A percentile compares a stretch with the other conserved stretches of the same genome.
Conservation (phyloP, 352 stramenopile genomes). For the Pythium sukuiense region DNA sequence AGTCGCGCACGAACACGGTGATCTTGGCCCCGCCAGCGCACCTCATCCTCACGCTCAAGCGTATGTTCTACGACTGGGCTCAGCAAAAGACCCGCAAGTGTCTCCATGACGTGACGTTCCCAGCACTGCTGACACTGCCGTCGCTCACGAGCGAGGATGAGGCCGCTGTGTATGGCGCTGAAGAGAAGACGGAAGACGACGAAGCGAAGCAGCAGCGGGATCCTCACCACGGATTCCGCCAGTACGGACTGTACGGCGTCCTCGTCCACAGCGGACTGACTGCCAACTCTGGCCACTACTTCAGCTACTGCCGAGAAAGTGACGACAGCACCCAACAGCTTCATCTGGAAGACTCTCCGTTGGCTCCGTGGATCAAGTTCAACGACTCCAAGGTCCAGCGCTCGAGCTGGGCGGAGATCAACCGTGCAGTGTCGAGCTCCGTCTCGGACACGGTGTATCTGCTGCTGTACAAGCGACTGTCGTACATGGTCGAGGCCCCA, state of each 20-base stretch:
- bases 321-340: conserved; percentile 68
- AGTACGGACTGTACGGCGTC: conserved; percentile 89
- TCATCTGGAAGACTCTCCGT: conserved; percentile 72
- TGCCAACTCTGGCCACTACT: conserved; percentile 91
- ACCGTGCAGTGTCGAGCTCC: conserved; percentile 66
- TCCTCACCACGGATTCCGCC: conserved; percentile 34
- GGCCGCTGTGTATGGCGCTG: conserved; percentile 34
- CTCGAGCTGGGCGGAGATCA: conserved; percentile 85
- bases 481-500: conserved; percentile 36
- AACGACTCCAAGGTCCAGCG: conserved; percentile 86
- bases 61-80: conserved; percentile 90
- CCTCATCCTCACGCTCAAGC: conserved; percentile 87
- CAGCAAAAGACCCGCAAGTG: conserved; percentile 88
- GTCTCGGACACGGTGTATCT: conserved; percentile 89
- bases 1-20: conserved; percentile 80
- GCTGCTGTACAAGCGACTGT: conserved; percentile 87
- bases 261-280: conserved; percentile 88
- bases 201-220: neutral
- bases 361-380: conserved; percentile 91
- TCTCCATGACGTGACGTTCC: conserved; percentile 81
- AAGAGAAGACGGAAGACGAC: conserved; percentile 21
- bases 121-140: conserved; percentile 65
- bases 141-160: conserved; percentile 60
- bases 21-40: conserved; percentile 78
- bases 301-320: conserved; percentile 86